Evolutionary conservation across 179 eudicot genomes (phyloP).

Genomic region (Drosera spatulata): DNA sequence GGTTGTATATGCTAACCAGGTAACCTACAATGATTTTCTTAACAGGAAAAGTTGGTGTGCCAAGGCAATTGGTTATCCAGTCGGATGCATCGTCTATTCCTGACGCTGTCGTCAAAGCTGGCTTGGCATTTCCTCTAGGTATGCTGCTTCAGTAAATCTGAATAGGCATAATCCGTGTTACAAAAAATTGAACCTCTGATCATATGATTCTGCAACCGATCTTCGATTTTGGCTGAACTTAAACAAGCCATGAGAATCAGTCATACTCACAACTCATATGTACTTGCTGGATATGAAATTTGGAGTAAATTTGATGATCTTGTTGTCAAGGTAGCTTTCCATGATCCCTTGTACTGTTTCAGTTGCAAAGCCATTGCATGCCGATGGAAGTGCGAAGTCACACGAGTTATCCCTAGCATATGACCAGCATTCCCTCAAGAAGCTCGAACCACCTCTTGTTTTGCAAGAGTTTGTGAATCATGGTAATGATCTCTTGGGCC

Average conservation of each 20-base stretch:
- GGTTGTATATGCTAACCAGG: too few relatives aligned
- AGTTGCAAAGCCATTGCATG: slow-evolving; percentile 88
- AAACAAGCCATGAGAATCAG: too few relatives aligned
- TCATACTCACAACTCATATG: too few relatives aligned
- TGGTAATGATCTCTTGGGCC: too few relatives aligned
- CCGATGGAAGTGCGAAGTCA: slow-evolving; percentile 60
- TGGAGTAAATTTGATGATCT: too few relatives aligned
- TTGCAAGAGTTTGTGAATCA: slow-evolving; percentile 5
- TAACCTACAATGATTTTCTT: too few relatives aligned
- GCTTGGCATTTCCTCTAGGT: slow-evolving; percentile 8
- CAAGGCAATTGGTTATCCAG: slow-evolving; percentile 8
- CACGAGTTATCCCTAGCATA: slow-evolving; percentile 83
- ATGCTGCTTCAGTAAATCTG: not conserved
- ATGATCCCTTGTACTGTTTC: slow-evolving; percentile 8
- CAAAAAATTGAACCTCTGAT: too few relatives aligned
- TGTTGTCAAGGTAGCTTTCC: too few relatives aligned
- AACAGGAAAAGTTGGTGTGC: slow-evolving; percentile 8
- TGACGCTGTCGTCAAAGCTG: slow-evolving; percentile 8
- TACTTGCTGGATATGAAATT: too few relatives aligned
- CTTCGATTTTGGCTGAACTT: too few relatives aligned
- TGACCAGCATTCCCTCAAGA: slow-evolving; percentile 68
- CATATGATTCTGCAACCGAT: too few relatives aligned
- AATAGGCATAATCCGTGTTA: too few relatives aligned
- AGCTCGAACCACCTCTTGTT: slow-evolving; percentile 85
- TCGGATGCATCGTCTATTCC: slow-evolving; percentile 11